Base-by-base conservation (phyloP, 306 rosid species). In the Cucurbita moschata region DNA sequence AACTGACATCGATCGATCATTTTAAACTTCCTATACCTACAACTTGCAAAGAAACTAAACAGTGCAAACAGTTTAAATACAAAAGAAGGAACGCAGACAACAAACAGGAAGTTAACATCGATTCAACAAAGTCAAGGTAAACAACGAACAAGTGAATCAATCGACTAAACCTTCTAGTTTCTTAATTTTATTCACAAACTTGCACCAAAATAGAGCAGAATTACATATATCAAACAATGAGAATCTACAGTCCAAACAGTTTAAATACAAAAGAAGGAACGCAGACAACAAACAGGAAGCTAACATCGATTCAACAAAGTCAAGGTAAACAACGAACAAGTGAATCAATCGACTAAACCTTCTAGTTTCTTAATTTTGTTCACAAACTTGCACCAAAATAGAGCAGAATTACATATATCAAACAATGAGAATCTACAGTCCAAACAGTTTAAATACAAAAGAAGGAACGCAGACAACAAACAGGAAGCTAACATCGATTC, bases 401-500 rank as follows among this genome's bases (percentile, higher is more conserved):
- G 3, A 53, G 37, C 43, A 37, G 18, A 12, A 69, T 35, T 6
- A 21, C 43, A 19, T 14, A 35, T 14, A 9, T 5, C 73, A 68
- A 71, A 37, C 75, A 60, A 76, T 74, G 72, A 55, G 26, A 75
- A 26, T 15, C 16, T 53, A 80, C 72, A 42, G 58, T n/a, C n/a
- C n/a, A n/a, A n/a, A n/a, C n/a, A n/a, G n/a, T n/a, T n/a, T n/a
- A n/a, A n/a, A n/a, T n/a, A n/a, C n/a, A n/a, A n/a, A n/a, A n/a
- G n/a, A n/a, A n/a, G n/a, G n/a, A n/a, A n/a, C n/a, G n/a, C n/a
- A n/a, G n/a, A n/a, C n/a, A n/a, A n/a, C n/a, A n/a, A n/a, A n/a
- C n/a, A n/a, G n/a, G n/a, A n/a, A n/a, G n/a, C n/a, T n/a, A n/a
- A n/a, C n/a, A n/a, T n/a, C n/a, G n/a, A n/a, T n/a, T n/a, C n/a